A percentile compares a stretch with the other conserved stretches of the same genome.
Evolutionary conservation across 768 basidiomycete genomes (phyloP).

Genomic region (Tulasnella sp.): DNA sequence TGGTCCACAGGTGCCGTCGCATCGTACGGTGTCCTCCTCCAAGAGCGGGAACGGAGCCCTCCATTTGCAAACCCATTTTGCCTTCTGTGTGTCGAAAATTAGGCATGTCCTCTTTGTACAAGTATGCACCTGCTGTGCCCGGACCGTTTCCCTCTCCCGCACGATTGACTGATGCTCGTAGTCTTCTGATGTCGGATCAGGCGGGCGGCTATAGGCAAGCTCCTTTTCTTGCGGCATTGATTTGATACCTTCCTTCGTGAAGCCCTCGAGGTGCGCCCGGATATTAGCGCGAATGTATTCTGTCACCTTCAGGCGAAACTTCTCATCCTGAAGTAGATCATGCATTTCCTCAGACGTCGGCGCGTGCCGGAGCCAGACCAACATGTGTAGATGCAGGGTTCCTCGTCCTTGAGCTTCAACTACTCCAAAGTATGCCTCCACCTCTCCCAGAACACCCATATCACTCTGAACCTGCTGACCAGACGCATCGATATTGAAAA

Average conservation of each 20-base stretch:
- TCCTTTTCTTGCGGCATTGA: slow-evolving; percentile 23
- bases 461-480: slow-evolving; percentile 10
- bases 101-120: too few species aligned
- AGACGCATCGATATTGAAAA: slow-evolving; percentile 30
- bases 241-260: slow-evolving; percentile 20
- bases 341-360: slow-evolving; percentile 28
- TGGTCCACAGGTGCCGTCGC: slow-evolving; percentile 20
- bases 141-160: slow-evolving; percentile 23
- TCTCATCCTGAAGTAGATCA: background rate
- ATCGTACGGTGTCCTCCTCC: slow-evolving; percentile 15
- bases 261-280: slow-evolving; percentile 25
- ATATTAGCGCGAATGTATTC: slow-evolving; percentile 29
- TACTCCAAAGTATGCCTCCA: slow-evolving; percentile 34
- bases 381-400: slow-evolving; percentile 34
- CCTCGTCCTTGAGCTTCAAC: slow-evolving; percentile 35
- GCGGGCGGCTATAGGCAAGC: slow-evolving; percentile 29
- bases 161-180: slow-evolving; percentile 18
- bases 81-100: slow-evolving; percentile 23
- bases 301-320: slow-evolving; percentile 21
- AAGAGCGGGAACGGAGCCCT: slow-evolving; percentile 21
- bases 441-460: slow-evolving; percentile 30
- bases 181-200: slow-evolving; percentile 25
- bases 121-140: slow-evolving; percentile 30
- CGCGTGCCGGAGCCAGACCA: slow-evolving; percentile 32
- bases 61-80: slow-evolving; percentile 28